These are phyloP conservation scores for Magnaporthiopsis rhizophila DNA, from an alignment of 2,329 filamentous ascomycete species.

Conservation along the genomic window DNA sequence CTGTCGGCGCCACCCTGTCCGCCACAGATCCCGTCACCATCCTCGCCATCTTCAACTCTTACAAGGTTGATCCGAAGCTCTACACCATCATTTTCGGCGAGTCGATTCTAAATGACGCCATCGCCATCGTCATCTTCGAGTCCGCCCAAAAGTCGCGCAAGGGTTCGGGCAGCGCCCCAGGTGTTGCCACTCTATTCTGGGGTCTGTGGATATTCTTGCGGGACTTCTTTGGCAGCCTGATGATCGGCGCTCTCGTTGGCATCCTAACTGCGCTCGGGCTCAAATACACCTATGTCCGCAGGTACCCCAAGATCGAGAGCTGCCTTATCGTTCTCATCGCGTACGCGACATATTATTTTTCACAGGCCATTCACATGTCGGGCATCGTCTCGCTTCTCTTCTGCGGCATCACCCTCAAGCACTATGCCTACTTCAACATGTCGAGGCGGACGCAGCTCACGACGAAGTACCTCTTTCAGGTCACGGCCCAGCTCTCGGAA, in stretches of 20 bases:
- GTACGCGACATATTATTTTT: conserved; percentile 96
- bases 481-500: conserved; percentile 89
- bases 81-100: conserved; percentile 99
- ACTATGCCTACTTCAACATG: conserved; percentile 99
- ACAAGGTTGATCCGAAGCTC: conserved; percentile 97
- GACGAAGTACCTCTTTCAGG: conserved; percentile 95
- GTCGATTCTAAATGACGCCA: conserved; percentile 94
- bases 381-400: conserved; percentile 95
- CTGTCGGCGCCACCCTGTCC: conserved; percentile 89
- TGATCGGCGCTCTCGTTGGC: conserved; percentile 82
- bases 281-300: conserved; percentile 89
- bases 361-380: conserved; percentile 91
- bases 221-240: conserved; percentile 88
- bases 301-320: conserved; percentile 94
- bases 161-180: conserved; percentile 62
- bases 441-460: conserved; percentile 93
- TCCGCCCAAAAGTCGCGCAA: conserved; percentile 89
- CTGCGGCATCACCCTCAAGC: conserved; percentile 96
- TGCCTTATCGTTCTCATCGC: conserved; percentile 89
- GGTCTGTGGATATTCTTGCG: conserved; percentile 90
- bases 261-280: conserved; percentile 79
- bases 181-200: conserved; percentile 77
- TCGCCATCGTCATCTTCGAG: conserved; percentile 97
- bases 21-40: conserved; percentile 98
- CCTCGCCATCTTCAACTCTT: conserved; percentile 96